phyloP scores from a whole-genome alignment of 2,329 filamentous ascomycete genomes.

The Aspergillus sp. region DNA sequence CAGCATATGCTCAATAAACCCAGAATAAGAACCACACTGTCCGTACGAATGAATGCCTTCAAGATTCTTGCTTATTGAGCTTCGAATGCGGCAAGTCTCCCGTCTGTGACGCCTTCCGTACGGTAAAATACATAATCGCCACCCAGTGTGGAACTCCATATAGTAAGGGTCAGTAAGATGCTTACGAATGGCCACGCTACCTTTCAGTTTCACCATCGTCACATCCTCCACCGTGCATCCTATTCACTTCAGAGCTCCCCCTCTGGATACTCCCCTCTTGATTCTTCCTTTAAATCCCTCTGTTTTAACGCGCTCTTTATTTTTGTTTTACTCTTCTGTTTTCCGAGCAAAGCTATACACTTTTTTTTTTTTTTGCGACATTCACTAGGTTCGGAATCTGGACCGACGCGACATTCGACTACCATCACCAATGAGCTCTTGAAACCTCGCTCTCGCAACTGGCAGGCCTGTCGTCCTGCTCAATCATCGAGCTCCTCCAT shows the following conservation, averaged over 20 bases:
- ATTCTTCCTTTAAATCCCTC: not conserved
- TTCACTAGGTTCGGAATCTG: not conserved
- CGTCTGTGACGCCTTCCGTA: not conserved
- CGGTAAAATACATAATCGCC: slow-evolving; percentile 4
- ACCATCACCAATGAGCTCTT: slow-evolving; percentile 3
- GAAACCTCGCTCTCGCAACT: not conserved
- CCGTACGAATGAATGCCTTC: not conserved
- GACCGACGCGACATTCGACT: not conserved
- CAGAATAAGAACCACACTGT: not conserved
- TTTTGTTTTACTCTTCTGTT: not conserved
- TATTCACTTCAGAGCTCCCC: not conserved
- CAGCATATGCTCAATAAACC: not conserved
- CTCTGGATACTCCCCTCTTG: not conserved
- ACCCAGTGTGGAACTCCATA: not conserved
- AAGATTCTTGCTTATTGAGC: slow-evolving; percentile 10
- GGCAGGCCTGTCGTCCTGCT: slow-evolving; percentile 1
- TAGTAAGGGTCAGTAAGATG: slow-evolving; percentile 2
- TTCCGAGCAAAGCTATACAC: not conserved
- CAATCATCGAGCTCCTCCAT: not conserved
- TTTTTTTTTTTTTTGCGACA: not conserved
- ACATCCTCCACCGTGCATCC: not conserved
- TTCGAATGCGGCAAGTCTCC: slow-evolving; percentile 13
- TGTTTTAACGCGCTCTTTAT: not conserved
- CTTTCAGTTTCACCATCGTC: slow-evolving; percentile 5
- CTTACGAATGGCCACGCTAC: slow-evolving; percentile 10